Base-by-base conservation (phyloP, 192 early-diverging fungal species). In the Umbelopsis ramanniana region DNA sequence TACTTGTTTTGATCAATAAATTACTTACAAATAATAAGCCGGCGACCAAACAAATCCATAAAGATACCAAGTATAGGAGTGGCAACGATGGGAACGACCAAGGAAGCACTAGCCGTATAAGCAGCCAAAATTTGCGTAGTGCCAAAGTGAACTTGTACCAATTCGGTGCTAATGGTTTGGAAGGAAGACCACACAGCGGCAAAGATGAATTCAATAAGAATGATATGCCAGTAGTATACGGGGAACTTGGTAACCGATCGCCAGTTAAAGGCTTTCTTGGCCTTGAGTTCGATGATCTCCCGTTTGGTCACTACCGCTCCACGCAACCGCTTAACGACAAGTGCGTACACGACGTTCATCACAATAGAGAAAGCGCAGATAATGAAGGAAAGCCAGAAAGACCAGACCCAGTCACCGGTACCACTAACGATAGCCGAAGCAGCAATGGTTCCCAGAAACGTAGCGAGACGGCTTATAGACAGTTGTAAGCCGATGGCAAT, bases 401-500 rank as follows among this genome's bases (percentile, higher is more conserved):
- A 6, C 80, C 83, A 73, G 69, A 79, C 69, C 81, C 83, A 74
- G 72, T 78, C 55, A 76, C 78, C 52, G 68, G 84, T 72, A 40
- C 68, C 67, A 53, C 78, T 35, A 47, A 82, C 73, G 46, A 91
- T 80, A 15, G 92, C 90, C 14, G 89, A 87, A 0, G 90, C 87
- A 6, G 87, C 86, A 45, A 89, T 82, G 66, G 89, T 87, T 4
- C 89, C 90, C 23, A 92, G 35, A 71, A 92, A 94, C 0, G 90
- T 89, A 29, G 92, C 81, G 33, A 93, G 76, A 37, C 90, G 89
- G 23, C 90, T 89, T 10, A 87, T 89, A 5, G 90, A 87, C 24
- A 93, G 82, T 67, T 91, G 90, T 50, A 91, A 71, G 15, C 88
- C 91, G 67, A 93, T 84, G n/a, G 88, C 90, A 22, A 92, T 79